These are phyloP conservation scores for Xylaria multiplex DNA, from an alignment of 2,329 filamentous ascomycete genomes.

Conservation along the genomic window DNA sequence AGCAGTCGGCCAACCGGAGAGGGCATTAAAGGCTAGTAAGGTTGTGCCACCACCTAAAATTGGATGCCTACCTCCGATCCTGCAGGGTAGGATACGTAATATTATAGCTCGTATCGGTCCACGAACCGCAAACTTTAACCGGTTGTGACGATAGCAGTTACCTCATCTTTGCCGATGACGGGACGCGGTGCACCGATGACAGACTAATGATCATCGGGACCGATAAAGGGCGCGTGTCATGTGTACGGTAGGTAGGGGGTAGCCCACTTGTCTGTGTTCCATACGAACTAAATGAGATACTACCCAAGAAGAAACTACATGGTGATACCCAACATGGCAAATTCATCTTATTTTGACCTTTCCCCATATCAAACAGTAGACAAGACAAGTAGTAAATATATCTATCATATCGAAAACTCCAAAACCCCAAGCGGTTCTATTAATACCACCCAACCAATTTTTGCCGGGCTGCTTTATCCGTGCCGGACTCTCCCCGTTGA, in stretches of 20 bases:
- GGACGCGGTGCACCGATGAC: slow-evolving; percentile 11
- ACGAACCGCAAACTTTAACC: no score
- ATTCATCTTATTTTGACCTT: not conserved
- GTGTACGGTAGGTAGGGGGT: slow-evolving; percentile 3
- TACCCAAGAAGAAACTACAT: no score
- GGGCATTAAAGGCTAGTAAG: not conserved
- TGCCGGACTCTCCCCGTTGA: slow-evolving; percentile 38
- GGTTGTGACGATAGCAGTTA: not conserved
- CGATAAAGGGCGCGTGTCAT: not conserved
- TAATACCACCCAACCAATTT: not conserved
- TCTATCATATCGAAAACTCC: not conserved
- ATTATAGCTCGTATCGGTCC: not conserved
- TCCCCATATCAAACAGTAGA: not conserved
- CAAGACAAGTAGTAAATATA: not conserved
- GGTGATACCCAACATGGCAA: not conserved
- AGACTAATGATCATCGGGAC: slow-evolving; percentile 9
- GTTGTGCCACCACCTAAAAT: not conserved
- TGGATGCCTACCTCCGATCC: not conserved
- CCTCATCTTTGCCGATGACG: slow-evolving; percentile 19
- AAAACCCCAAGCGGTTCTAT: not conserved
- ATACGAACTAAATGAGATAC: not conserved
- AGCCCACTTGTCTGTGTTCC: slow-evolving; percentile 16
- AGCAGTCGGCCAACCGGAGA: not conserved
- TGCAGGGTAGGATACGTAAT: not conserved
- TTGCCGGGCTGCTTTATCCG: slow-evolving; percentile 35